A percentile compares a stretch with the other conserved stretches of the same genome.
These are phyloP conservation scores for Rosa rugosa DNA, from an alignment of 306 rosid genomes.

Conservation along the genomic window DNA sequence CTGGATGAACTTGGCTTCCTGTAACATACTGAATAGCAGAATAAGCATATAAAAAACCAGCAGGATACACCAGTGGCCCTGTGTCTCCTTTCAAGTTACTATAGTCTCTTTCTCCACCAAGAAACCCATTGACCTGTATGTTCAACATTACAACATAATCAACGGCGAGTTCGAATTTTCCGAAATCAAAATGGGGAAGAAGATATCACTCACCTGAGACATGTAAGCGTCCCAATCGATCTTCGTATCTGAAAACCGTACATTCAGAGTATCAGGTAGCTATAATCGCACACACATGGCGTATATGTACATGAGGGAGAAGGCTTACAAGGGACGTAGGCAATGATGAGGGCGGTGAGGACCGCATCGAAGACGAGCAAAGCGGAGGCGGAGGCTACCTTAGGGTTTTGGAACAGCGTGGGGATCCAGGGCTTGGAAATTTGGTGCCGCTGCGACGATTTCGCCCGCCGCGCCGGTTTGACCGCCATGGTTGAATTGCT, in stretches of 20 bases:
- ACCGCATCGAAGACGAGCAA: conserved; percentile 61
- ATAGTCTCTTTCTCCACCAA: conserved; percentile 84
- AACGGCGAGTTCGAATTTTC: background rate
- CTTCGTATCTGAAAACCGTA: conserved; percentile 70
- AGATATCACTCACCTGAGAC: conserved; percentile 58
- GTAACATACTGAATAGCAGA: conserved; percentile 65
- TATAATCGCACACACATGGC: background rate
- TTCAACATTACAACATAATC: background rate
- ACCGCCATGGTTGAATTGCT: conserved; percentile 47
- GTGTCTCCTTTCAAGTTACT: conserved; percentile 86
- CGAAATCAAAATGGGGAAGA: background rate
- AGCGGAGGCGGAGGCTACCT: conserved; percentile 43
- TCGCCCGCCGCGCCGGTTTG: conserved; percentile 42
- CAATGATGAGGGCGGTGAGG: conserved; percentile 60
- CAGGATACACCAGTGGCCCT: conserved; percentile 93
- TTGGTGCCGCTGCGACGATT: conserved; percentile 25
- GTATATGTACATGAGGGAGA: background rate
- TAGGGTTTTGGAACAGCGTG: conserved; percentile 29
- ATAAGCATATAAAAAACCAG: conserved; percentile 81
- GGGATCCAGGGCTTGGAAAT: background rate
- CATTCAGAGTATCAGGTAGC: background rate
- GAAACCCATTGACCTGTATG: conserved; percentile 60
- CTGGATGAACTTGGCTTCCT: conserved; percentile 69
- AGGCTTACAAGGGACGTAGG: conserved; percentile 73
- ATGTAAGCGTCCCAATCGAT: conserved; percentile 99